Conservation (phyloP, 164 flowering plant species). For the Pachysandra terminalis region DNA sequence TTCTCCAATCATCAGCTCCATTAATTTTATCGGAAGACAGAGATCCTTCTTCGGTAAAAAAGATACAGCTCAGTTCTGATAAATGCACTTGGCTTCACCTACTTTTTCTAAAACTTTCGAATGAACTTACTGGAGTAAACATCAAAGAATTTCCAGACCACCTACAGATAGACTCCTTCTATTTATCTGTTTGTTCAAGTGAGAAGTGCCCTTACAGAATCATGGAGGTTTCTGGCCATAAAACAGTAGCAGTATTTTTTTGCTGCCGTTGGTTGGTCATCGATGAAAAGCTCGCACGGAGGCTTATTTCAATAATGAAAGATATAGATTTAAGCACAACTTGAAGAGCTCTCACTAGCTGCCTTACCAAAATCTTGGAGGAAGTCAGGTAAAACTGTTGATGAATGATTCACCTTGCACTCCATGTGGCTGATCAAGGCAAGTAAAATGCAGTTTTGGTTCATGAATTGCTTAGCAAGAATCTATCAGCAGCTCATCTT, state of each 20-base stretch:
- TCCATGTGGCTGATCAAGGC: too few relatives aligned
- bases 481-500: too few relatives aligned
- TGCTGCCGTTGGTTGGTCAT: conserved; percentile 68
- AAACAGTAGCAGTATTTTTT: conserved; percentile 25
- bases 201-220: conserved; percentile 48
- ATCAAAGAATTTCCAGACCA: conserved; percentile 37
- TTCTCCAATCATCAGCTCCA: neutral
- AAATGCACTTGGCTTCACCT: conserved; percentile 27
- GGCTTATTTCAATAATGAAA: conserved; percentile 48
- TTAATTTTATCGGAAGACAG: neutral
- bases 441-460: too few relatives aligned
- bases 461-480: too few relatives aligned
- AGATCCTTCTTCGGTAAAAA: neutral
- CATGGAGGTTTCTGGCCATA: neutral
- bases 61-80: conserved; percentile 5
- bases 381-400: neutral
- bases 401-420: too few relatives aligned
- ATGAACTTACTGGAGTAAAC: conserved; percentile 27
- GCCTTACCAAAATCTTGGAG: neutral
- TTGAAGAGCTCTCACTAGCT: neutral
- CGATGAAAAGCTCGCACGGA: conserved; percentile 64
- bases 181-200: conserved; percentile 34
- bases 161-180: conserved; percentile 51
- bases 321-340: conserved; percentile 19
- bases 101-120: conserved; percentile 35